Evolutionary conservation across 805 yeast genomes (phyloP).

Genomic region (Barnettozyma californica): DNA sequence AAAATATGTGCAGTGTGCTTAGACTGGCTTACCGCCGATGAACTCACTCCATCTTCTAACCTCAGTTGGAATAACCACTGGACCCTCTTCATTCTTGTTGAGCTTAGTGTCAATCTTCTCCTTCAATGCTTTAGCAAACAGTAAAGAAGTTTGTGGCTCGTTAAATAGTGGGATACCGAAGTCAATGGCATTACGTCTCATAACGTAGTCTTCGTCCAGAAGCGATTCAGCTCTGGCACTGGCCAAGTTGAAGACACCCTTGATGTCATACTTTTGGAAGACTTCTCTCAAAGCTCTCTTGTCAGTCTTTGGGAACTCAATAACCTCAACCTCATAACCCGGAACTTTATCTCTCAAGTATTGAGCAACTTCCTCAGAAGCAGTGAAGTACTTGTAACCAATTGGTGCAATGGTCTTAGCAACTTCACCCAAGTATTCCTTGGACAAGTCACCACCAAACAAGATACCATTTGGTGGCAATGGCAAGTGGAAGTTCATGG

Average conservation of each 20-base stretch:
- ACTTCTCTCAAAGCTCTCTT: slow-evolving; percentile 91
- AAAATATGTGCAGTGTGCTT: slow-evolving; percentile 2
- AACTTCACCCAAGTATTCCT: slow-evolving; percentile 65
- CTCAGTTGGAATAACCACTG: slow-evolving; percentile 68
- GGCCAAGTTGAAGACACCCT: slow-evolving; percentile 90
- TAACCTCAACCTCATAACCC: slow-evolving; percentile 42
- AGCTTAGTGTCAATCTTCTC: slow-evolving; percentile 56
- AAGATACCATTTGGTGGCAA: slow-evolving; percentile 83
- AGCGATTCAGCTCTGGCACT: slow-evolving; percentile 80
- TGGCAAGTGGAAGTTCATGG: slow-evolving; percentile 96
- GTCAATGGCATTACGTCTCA: slow-evolving; percentile 99
- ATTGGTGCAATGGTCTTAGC: slow-evolving; percentile 63
- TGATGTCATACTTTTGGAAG: slow-evolving; percentile 79
- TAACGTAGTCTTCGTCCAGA: slow-evolving; percentile 86
- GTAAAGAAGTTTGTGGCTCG: slow-evolving; percentile 87
- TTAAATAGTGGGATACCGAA: slow-evolving; percentile 94
- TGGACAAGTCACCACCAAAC: slow-evolving; percentile 88
- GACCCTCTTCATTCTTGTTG: slow-evolving; percentile 39
- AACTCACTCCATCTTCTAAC: slow-evolving; percentile 96
- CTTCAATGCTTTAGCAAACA: slow-evolving; percentile 80
- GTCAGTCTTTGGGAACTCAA: slow-evolving; percentile 89
- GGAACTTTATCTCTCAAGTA: slow-evolving; percentile 53
- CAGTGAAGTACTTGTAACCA: slow-evolving; percentile 79
- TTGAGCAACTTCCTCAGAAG: slow-evolving; percentile 64
- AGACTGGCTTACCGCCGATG: slow-evolving; percentile 87